Conservation (phyloP, 768 basidiomycete genomes). For the Termitomyces sp. region DNA sequence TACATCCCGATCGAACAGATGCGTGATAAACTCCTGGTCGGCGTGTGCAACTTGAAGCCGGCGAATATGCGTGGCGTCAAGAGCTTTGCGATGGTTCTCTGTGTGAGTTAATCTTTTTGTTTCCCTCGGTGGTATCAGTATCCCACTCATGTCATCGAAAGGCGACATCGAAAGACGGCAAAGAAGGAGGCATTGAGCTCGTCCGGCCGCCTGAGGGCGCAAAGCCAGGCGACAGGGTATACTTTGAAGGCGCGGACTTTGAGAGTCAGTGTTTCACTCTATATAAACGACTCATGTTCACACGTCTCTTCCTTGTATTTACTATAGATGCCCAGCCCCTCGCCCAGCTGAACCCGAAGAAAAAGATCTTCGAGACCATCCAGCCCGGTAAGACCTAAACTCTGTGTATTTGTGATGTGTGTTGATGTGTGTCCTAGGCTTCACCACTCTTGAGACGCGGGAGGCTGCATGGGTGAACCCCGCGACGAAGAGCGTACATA, state of each 20-base stretch:
- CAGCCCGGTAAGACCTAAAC: conserved; percentile 61
- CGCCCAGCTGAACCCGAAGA: conserved; percentile 92
- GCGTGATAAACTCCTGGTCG: conserved; percentile 76
- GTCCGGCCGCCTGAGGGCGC: conserved; percentile 82
- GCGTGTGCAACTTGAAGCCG: conserved; percentile 92
- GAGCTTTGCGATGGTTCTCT: conserved; percentile 97
- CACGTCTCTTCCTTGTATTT: too few relatives aligned
- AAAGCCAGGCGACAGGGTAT: conserved; percentile 89
- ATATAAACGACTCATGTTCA: too few relatives aligned
- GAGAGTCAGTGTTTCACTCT: conserved; percentile 49
- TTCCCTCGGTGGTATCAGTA: background rate
- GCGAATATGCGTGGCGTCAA: conserved; percentile 97
- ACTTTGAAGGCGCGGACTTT: conserved; percentile 88
- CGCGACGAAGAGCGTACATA: conserved; percentile 69
- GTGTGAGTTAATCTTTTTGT: conserved; percentile 44
- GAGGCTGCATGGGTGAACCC: conserved; percentile 96
- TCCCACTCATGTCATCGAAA: conserved; percentile 20
- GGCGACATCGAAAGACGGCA: conserved; percentile 89
- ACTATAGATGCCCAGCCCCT: conserved; percentile 56
- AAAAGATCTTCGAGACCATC: conserved; percentile 97
- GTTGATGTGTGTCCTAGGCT: conserved; percentile 39
- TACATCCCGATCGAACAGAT: conserved; percentile 96
- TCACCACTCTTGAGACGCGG: conserved; percentile 79
- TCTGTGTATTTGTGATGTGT: background rate
- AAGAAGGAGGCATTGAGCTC: conserved; percentile 86